Evolutionary conservation across 2,329 filamentous ascomycete genomes (phyloP), one percentile per base, ranked within the genome.

Genomic region (Cordyceps fumosorosea): DNA sequence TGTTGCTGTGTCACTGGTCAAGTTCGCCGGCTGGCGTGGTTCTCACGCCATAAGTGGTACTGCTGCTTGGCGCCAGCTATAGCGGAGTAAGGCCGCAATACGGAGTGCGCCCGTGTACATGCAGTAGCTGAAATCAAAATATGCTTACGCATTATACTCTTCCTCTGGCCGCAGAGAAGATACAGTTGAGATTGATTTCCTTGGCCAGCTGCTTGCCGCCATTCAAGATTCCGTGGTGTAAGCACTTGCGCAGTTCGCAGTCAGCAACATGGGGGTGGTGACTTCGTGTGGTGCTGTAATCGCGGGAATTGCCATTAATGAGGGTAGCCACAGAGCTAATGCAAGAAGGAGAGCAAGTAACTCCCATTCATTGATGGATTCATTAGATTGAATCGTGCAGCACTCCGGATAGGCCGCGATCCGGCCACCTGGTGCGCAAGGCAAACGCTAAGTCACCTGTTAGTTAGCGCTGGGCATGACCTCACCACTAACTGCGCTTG

Each of bases 81-180:
- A 47, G n/a, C 3, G 7, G 3, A 22, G 44, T 2, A n/a, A 6
- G n/a, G 8, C 20, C n/a, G 44, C 24, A n/a, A 14, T n/a, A 44
- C 40, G 14, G 40, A 44, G 14, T 18, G 18, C 32, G 40, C 5
- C 14, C 16, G 14, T 18, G 11, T 5, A 18, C 18, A 44, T n/a
- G 42, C n/a, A n/a, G n/a, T n/a, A n/a, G 12, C 42, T 20, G 42
- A 44, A 20, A 16, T 37, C 34, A 11, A 4, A 12, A 11, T 14
- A 18, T 44, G 26, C 6, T 29, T 29, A 44, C 14, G 40, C 16
- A 29, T 71, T 69, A 68, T 66, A 40, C 67, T 65, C 42, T 71
- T 66, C 24, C 69, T 67, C 53, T 63, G 56, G 66, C 68, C 69
- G 18, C 62, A 50, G 20, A 44, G 11, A 52, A 52, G 5, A 14